Base-by-base conservation (phyloP, 1,284 basidiomycete species). In the Serendipita sp. region DNA sequence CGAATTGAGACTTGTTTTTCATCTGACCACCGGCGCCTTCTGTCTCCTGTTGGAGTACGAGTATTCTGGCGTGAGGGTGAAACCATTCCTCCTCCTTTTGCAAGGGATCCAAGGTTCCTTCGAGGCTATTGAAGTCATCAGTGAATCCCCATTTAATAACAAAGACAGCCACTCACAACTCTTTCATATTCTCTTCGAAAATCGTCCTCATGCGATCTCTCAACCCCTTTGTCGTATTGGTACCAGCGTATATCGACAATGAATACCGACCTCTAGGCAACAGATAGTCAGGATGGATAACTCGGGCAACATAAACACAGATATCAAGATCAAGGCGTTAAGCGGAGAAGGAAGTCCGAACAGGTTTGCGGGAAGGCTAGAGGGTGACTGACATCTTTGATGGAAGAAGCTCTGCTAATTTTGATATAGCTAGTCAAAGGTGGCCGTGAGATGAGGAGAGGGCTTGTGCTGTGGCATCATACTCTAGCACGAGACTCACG, bases 71-170 rank as follows among this genome's bases (percentile, higher is more conserved):
- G 34, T 76, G 66, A 0, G 67, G 49, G 68, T 85, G 70, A 67
- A 88, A 89, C 29, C 88, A 68, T 67, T 90, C 85, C 49, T 71
- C 70, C 63, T 69, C 72, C 71, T 88, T 88, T 5, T 72, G 67
- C 1, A 67, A 62, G 38, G 83, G 80, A 63, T 85, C 69, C 85
- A 86, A 89, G 17, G 83, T 83, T 10, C 69, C 63, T 34, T 67
- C 69, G 66, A 81, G 82, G 44, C 83, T 86, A 64, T 13, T 43
- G 32, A 13, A n/a, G 41, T 13, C 32, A 60, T 26, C 15, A 26
- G 22, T n/a, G 4, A 30, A 63, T 45, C 26, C n/a, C 22, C 6
- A 29, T 30, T 13, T 34, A 12, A 30, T 41, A 30, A 53, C 68
- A 68, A 69, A 44, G 6, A 5, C 35, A 12, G 35, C 12, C 29